Percentiles rank a stretch among this genome's conserved stretches.
phyloP scores from a whole-genome alignment of 495 filamentous ascomycete genomes.

The Pseudomonodictys pantanalensis region DNA sequence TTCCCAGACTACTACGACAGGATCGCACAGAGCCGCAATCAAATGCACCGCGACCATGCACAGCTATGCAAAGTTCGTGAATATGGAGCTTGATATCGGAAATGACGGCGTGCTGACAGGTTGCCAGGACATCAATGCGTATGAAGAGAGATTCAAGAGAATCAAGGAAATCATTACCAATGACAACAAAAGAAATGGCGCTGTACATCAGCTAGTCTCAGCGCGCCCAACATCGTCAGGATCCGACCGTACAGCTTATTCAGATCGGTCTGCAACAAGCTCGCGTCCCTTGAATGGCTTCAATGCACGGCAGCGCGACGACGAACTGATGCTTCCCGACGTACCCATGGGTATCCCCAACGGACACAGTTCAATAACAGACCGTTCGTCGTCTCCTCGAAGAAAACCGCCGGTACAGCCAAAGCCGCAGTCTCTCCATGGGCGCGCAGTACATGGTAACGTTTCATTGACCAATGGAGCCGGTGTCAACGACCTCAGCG shows the following conservation, averaged over 20 bases:
- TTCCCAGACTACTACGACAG: constrained; percentile 61
- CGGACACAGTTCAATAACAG: constrained; percentile 13
- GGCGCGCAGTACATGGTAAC: constrained; percentile 44
- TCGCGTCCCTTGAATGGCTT: constrained; percentile 30
- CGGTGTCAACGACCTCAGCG: constrained; percentile 46
- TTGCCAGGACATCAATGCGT: constrained; percentile 33
- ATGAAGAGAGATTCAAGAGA: constrained; percentile 50
- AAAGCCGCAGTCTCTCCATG: constrained; percentile 62
- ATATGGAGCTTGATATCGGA: constrained; percentile 11
- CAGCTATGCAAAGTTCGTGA: constrained; percentile 48
- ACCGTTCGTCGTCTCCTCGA: constrained; percentile 21
- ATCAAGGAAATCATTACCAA: constrained; percentile 67
- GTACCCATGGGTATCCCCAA: constrained; percentile 3
- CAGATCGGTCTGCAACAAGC: neutral
- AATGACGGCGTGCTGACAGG: constrained; percentile 30
- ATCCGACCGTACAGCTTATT: neutral
- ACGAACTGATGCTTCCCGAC: constrained; percentile 30
- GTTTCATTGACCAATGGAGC: constrained; percentile 4
- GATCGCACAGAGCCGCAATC: constrained; percentile 46
- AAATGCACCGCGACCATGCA: constrained; percentile 50
- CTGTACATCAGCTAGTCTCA: constrained; percentile 5
- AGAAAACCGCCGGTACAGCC: constrained; percentile 57
- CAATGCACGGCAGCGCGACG: constrained; percentile 5
- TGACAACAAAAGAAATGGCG: constrained; percentile 59
- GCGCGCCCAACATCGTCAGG: constrained; percentile 15